These are phyloP conservation scores for Penicillium paradoxum DNA, from an alignment of 495 filamentous ascomycete species.

Conservation along the genomic window DNA sequence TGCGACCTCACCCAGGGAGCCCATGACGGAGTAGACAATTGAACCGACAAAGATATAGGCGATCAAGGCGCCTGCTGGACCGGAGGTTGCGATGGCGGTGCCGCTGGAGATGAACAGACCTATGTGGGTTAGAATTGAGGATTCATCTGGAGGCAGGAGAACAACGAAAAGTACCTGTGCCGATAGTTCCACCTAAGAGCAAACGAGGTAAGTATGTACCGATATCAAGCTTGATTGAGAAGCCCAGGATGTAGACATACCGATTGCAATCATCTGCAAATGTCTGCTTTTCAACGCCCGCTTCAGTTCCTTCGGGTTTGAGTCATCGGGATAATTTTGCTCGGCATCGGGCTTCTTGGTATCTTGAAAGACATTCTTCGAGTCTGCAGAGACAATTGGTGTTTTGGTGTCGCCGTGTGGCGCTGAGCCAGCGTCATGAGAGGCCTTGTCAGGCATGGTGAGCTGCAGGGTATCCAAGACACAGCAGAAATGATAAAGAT, in stretches of 20 bases:
- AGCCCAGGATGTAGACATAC: slow-evolving; percentile 40
- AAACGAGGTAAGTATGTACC: slow-evolving; percentile 47
- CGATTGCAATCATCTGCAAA: slow-evolving; percentile 64
- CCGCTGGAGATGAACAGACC: slow-evolving; percentile 65
- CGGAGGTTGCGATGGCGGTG: slow-evolving; percentile 54
- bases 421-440: slow-evolving; percentile 10
- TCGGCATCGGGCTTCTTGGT: slow-evolving; percentile 24
- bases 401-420: slow-evolving; percentile 2
- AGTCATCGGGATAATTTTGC: slow-evolving; percentile 12
- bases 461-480: background rate
- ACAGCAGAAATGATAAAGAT: background rate
- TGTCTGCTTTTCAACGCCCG: slow-evolving; percentile 61
- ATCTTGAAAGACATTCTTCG: slow-evolving; percentile 15
- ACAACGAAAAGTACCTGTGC: slow-evolving; percentile 47
- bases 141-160: background rate
- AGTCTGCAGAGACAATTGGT: slow-evolving; percentile 2
- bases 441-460: slow-evolving; percentile 12
- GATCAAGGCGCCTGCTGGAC: slow-evolving; percentile 60
- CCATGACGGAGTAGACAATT: slow-evolving; percentile 51
- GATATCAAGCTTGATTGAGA: slow-evolving; percentile 27
- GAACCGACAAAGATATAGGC: slow-evolving; percentile 56
- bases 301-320: slow-evolving; percentile 29
- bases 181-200: slow-evolving; percentile 65
- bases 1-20: slow-evolving; percentile 59
- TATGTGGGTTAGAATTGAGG: slow-evolving; percentile 5